Percentiles rank a stretch among this genome's conserved stretches.
Conservation (phyloP, 1,139 yeast species). For the Zygotorulaspora mrakii region DNA sequence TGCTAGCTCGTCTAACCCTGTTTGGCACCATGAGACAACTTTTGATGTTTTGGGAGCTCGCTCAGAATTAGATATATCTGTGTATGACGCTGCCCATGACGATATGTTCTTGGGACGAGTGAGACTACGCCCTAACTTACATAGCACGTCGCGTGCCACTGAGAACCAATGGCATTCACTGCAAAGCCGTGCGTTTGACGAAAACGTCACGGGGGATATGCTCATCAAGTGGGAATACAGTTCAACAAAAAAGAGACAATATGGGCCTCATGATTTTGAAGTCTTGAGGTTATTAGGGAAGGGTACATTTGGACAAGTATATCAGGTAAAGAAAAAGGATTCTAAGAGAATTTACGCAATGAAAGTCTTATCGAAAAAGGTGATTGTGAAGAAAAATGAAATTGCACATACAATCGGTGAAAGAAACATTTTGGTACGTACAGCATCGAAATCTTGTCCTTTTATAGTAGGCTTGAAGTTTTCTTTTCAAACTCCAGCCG, state of each 20-base stretch:
- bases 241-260: constrained; percentile 64
- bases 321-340: constrained; percentile 87
- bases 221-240: constrained; percentile 72
- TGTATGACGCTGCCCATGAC: constrained; percentile 78
- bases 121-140: constrained; percentile 63
- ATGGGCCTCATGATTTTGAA: constrained; percentile 93
- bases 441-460: constrained; percentile 78
- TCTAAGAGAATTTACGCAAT: constrained; percentile 90
- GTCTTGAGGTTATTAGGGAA: constrained; percentile 85
- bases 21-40: constrained; percentile 87
- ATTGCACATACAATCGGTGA: constrained; percentile 98
- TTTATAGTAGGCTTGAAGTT: constrained; percentile 93
- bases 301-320: constrained; percentile 97
- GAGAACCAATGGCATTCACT: constrained; percentile 67
- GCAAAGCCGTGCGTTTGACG: constrained; percentile 71
- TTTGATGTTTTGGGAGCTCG: constrained; percentile 86
- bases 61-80: constrained; percentile 79
- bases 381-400: constrained; percentile 93
- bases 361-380: constrained; percentile 92
- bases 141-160: constrained; percentile 28
- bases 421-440: constrained; percentile 86
- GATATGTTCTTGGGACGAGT: constrained; percentile 87
- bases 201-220: constrained; percentile 72
- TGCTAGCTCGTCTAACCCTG: constrained; percentile 56
- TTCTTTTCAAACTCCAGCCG: constrained; percentile 91